Evolutionary conservation across 306 rosid genomes (phyloP), one percentile per base, ranked within the genome.

Genomic region (Myrica gale): DNA sequence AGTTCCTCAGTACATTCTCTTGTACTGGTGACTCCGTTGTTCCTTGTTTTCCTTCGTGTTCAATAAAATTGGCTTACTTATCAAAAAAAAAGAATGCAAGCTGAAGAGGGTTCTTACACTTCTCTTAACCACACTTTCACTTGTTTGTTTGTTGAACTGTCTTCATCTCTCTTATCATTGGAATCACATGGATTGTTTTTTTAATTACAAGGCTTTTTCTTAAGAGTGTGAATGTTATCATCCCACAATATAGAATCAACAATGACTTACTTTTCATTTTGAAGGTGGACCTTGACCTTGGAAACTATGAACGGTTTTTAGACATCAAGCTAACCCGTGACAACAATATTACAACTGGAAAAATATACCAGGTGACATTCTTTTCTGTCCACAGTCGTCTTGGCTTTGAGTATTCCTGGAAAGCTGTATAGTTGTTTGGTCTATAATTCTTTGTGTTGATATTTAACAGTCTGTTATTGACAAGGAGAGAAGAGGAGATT

Each of bases 281-380:
- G 84, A 76, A 92, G 96, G 97, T 92, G 79, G 97, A 92, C 88
- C 96, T 92, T 69, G 97, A 92, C 81, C 96, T 92, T 16, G 97
- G 97, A 75, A 92, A 92, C 81, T 92, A 92, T 83, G 96, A 92
- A 79, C 93, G 96, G 44, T 92, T 92, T 84, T 75, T 90, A 69
- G 97, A 92, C 76, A 71, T 85, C 72, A 92, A 88, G 61, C 75
- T 92, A 69, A 92, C 97, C 65, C 85, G 91, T 4, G 97, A 92
- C 83, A 92, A 92, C 80, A 92, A 92, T 76, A 92, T 92, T 56
- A 92, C 97, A 5, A 92, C 97, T 4, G 97, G 97, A 65, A 92
- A 92, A 86, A 92, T 92, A 74, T 92, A 82, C 83, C 97, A 90
- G 97, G 97, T 92, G 21, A 75, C 13, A 73, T 73, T 43, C 73